A percentile compares a stretch with the other conserved stretches of the same genome.
phyloP scores from a whole-genome alignment of 2,329 filamentous ascomycete genomes.

The Parasarocladium wereldwijsianum region DNA sequence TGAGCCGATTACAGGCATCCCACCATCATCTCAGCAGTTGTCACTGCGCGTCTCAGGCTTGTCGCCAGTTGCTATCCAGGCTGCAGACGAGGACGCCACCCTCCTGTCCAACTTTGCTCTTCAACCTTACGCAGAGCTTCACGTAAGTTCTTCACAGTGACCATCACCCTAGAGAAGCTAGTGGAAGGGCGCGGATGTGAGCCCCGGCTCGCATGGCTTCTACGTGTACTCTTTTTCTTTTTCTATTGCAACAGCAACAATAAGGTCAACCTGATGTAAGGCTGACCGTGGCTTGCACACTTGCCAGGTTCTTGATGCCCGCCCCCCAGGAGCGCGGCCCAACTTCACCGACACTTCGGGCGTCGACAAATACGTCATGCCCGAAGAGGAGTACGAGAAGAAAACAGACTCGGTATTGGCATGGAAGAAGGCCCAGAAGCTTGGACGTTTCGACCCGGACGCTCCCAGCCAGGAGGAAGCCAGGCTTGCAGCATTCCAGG shows the following conservation, averaged over 20 bases:
- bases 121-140: slow-evolving; percentile 61
- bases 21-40: slow-evolving; percentile 63
- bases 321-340: slow-evolving; percentile 58
- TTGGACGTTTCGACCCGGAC: slow-evolving; percentile 89
- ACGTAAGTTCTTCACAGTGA: too few relatives aligned
- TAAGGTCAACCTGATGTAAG: too few relatives aligned
- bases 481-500: slow-evolving; percentile 51
- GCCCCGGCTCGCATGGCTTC: too few relatives aligned
- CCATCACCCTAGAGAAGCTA: too few relatives aligned
- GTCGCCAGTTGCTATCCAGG: slow-evolving; percentile 48
- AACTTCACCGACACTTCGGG: slow-evolving; percentile 71
- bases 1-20: slow-evolving; percentile 85
- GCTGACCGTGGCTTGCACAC: too few relatives aligned
- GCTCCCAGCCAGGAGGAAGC: slow-evolving; percentile 61
- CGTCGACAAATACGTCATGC: slow-evolving; percentile 83
- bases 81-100: slow-evolving; percentile 57
- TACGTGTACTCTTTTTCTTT: too few relatives aligned
- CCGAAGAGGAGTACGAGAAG: slow-evolving; percentile 70
- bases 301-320: slow-evolving; percentile 59
- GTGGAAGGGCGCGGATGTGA: too few relatives aligned
- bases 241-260: too few relatives aligned
- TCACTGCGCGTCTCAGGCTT: slow-evolving; percentile 48
- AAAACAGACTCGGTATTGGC: slow-evolving; percentile 80
- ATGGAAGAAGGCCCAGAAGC: slow-evolving; percentile 89
- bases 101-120: slow-evolving; percentile 51